Percentiles rank a stretch among this genome's conserved stretches.
Conservation (phyloP, 2,329 filamentous ascomycete genomes). For the Hypoxylon sp. region DNA sequence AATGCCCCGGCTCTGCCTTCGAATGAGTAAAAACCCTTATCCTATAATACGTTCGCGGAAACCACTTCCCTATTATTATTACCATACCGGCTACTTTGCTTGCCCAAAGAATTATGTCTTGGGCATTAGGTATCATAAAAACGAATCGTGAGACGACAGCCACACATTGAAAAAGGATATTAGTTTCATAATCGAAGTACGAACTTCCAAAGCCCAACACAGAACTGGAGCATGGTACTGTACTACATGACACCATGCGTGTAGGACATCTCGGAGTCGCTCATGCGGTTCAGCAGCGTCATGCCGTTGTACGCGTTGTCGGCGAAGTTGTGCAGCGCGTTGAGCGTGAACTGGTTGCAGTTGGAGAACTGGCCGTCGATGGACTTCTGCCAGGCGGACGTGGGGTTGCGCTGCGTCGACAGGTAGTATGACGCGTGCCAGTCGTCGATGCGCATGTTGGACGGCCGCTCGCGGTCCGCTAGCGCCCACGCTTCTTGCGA, state of each 20-base stretch:
- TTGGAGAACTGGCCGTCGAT: constrained; percentile 63
- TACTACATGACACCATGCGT: not conserved
- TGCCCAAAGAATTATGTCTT: not conserved
- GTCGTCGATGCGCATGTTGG: constrained; percentile 53
- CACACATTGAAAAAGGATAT: not conserved
- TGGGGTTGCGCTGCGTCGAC: constrained; percentile 58
- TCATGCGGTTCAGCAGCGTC: constrained; percentile 47
- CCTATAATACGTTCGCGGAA: not conserved
- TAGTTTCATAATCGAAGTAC: not conserved
- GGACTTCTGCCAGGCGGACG: constrained; percentile 60
- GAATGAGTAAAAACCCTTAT: not conserved
- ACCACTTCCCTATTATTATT: not conserved
- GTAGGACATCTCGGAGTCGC: not conserved
- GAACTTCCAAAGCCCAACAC: not conserved
- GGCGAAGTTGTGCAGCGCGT: constrained; percentile 61
- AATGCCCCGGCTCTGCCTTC: not conserved
- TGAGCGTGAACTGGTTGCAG: constrained; percentile 61
- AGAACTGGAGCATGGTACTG: not conserved
- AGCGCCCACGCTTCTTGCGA: constrained; percentile 40
- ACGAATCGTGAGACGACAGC: not conserved
- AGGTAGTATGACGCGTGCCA: constrained; percentile 44
- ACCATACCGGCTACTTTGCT: not conserved
- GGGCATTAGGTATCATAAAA: constrained; percentile 1
- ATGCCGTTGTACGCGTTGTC: constrained; percentile 62
- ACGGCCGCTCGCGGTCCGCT: constrained; percentile 46